Base-by-base conservation (phyloP, 2,329 filamentous ascomycete species). In the Penicillium thymicola region DNA sequence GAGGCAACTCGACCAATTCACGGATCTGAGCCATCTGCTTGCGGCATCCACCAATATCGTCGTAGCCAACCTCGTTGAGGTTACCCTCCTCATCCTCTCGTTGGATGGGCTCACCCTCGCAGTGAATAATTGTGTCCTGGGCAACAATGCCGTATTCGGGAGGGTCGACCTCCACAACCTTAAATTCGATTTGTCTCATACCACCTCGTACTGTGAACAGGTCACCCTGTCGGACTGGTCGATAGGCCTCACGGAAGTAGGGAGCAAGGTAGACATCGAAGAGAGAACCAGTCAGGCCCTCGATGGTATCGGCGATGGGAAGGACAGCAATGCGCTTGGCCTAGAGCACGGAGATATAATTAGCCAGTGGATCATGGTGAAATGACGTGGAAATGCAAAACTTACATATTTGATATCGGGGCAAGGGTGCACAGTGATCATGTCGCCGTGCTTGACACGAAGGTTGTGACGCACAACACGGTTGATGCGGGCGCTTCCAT, bases 21-120 rank as follows among this genome's bases (percentile, higher is more conserved):
- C 94, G 90, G 70, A 99, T 96, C 82, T 99, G 94, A 62, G 94
- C 94, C 94, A 99, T 97, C 81, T 99, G 94, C 82, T 99, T 99
- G 73, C 94, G 86, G 85, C 94, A 97, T 67, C 94, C 94, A 84
- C 94, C 94, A 79, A 99, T 99, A 74, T 99, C 94, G 71, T 99
- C 94, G 75, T 99, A 99, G 47, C 94, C 94, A 65, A 99, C 94
- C 79, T 99, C 94, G 75, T 97, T 99, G 67, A 99, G 83, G 80
- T 97, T 99, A 75, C 95, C 95, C 82, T 99, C 94, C 78, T 99
- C 94, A 71, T 99, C 94, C 69, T 99, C 94, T 68, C 94, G 92
- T 81, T 97, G 92, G 69, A 99, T 97, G 27, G 88, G 89, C 75
- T 96, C 92, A 63, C 94, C 94, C 78, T 99, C 94, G 79, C 94